Conservation (phyloP, 768 basidiomycete genomes). For the Mycena maculata region DNA sequence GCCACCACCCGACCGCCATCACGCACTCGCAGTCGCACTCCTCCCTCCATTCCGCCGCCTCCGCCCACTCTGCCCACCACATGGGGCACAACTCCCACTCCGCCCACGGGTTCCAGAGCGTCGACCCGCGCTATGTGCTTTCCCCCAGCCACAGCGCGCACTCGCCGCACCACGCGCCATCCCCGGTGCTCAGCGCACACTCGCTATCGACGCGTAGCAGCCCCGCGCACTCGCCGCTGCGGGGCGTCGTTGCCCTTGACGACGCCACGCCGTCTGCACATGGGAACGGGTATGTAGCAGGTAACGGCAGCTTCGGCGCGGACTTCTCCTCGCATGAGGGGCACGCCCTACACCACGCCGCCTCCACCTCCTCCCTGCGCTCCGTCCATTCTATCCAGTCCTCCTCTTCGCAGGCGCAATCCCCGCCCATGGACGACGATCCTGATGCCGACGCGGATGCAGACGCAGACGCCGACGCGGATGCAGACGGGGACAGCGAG, state of each 20-base stretch:
- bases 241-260: slow-evolving; percentile 1
- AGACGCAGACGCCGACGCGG: slow-evolving; percentile 36
- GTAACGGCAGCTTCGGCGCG: background rate
- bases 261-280: background rate
- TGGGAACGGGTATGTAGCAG: background rate
- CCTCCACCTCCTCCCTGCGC: too few species aligned
- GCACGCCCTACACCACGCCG: too few species aligned
- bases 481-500: slow-evolving; percentile 36
- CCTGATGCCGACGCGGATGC: slow-evolving; percentile 11
- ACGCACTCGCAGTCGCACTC: slow-evolving; percentile 10
- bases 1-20: background rate
- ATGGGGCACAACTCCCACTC: background rate
- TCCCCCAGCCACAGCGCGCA: background rate
- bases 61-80: too few species aligned
- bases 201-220: background rate
- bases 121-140: background rate
- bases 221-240: slow-evolving; percentile 16
- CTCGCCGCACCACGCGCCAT: background rate
- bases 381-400: too few species aligned
- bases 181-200: background rate
- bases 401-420: too few species aligned
- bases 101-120: background rate
- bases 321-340: too few species aligned
- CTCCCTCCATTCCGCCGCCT: background rate
- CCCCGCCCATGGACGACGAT: background rate